Percentiles rank a stretch among this genome's conserved stretches.
phyloP scores from a whole-genome alignment of 768 basidiomycete genomes.

The Leccinum boreale region DNA sequence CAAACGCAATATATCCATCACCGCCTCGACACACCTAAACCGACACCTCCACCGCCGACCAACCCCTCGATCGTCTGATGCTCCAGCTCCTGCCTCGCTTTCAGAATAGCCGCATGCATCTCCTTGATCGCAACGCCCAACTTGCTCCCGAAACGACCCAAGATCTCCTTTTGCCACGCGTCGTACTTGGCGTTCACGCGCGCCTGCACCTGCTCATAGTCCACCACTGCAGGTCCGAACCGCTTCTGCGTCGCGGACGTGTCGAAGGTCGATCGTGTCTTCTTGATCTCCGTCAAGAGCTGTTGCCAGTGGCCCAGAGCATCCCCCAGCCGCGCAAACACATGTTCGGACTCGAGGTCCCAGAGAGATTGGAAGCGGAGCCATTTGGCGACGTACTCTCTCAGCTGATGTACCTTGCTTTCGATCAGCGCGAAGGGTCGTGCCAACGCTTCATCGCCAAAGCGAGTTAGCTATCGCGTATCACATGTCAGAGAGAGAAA shows the following conservation, averaged over 20 bases:
- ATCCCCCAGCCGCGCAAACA: constrained; percentile 94
- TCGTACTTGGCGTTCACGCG: constrained; percentile 99
- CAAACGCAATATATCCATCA: not conserved
- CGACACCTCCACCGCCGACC: constrained; percentile 40
- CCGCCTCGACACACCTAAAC: not conserved
- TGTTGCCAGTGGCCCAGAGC: constrained; percentile 94
- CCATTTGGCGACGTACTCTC: constrained; percentile 95
- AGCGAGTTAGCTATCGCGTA: constrained; percentile 58
- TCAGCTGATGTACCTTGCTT: constrained; percentile 80
- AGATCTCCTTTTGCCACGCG: constrained; percentile 93
- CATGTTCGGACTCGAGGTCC: constrained; percentile 97
- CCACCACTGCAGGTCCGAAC: constrained; percentile 91
- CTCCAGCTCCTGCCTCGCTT: constrained; percentile 93
- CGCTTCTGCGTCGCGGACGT: constrained; percentile 90
- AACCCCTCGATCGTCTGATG: constrained; percentile 94
- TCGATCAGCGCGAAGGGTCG: constrained; percentile 86
- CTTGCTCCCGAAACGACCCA: constrained; percentile 89
- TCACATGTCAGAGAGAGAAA: constrained; percentile 7
- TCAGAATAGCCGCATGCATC: constrained; percentile 89
- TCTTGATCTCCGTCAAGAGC: constrained; percentile 94
- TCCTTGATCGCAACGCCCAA: constrained; percentile 96
- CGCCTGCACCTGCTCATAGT: constrained; percentile 97
- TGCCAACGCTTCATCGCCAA: constrained; percentile 71
- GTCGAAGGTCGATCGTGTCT: constrained; percentile 94
- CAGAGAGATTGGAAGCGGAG: constrained; percentile 98